These are phyloP conservation scores for Rubia occidens DNA, from an alignment of 305 asterid species.

Conservation along the genomic window DNA sequence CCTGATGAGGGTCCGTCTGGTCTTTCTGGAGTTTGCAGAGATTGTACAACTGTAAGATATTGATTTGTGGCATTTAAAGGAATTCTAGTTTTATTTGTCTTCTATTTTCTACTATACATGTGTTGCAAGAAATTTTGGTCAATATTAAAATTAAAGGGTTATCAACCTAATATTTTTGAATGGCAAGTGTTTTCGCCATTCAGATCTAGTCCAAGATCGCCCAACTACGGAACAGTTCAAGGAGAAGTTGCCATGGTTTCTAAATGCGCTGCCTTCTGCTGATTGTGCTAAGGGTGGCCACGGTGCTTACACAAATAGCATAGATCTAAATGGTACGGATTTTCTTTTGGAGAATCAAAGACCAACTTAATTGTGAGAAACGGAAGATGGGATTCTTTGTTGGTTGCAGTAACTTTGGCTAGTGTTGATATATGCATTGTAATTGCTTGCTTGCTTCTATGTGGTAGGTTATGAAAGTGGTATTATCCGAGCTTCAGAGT, in stretches of 20 bases:
- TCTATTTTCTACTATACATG: not conserved
- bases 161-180: not conserved
- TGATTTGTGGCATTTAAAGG: not conserved
- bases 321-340: constrained; percentile 37
- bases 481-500: constrained; percentile 69
- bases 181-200: constrained; percentile 72
- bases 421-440: not conserved
- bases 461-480: constrained; percentile 59
- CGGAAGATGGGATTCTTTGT: not conserved
- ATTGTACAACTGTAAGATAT: constrained; percentile 83
- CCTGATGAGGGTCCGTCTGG: constrained; percentile 52
- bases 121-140: not conserved
- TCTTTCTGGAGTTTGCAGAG: constrained; percentile 56
- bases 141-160: not conserved
- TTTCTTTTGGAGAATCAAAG: not conserved
- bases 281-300: constrained; percentile 95
- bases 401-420: not conserved
- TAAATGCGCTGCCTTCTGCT: constrained; percentile 80
- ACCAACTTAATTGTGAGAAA: not conserved
- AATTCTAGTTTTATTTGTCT: not conserved
- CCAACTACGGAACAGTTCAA: constrained; percentile 73
- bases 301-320: constrained; percentile 75
- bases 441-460: not conserved
- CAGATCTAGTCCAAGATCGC: constrained; percentile 69
- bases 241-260: constrained; percentile 93